Conservation (phyloP, 345 rosid genomes). For the Eucalyptus microcorys region DNA sequence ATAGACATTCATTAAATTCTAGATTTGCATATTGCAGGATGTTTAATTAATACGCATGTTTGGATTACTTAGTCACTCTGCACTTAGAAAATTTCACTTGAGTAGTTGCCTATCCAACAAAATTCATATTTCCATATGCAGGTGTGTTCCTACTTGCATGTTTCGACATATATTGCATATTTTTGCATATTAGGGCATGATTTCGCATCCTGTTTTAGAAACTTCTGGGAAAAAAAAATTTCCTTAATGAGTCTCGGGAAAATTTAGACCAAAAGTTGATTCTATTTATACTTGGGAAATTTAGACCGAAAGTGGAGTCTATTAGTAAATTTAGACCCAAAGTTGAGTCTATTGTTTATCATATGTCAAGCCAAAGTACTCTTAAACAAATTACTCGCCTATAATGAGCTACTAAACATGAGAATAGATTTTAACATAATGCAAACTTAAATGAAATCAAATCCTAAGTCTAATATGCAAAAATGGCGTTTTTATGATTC, state of each 20-base stretch:
- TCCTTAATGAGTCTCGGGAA: not conserved
- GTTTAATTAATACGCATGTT: not conserved
- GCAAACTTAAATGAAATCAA: not conserved
- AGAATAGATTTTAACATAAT: not conserved
- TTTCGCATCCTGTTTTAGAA: not conserved
- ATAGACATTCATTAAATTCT: not conserved
- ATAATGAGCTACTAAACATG: not conserved
- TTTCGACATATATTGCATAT: not conserved
- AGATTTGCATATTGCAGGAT: not conserved
- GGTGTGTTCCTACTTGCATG: not conserved
- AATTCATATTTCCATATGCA: not conserved
- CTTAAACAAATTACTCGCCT: not conserved
- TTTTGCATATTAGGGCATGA: not conserved
- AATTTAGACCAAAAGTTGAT: not conserved
- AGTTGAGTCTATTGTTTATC: not conserved
- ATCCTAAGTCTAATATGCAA: not conserved
- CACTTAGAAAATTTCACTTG: not conserved
- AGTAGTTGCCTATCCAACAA: not conserved
- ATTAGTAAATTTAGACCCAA: not conserved
- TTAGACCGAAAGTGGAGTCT: not conserved
- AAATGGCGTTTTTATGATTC: not conserved
- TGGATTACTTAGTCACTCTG: not conserved
- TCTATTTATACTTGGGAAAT: not conserved
- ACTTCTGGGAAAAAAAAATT: not conserved
- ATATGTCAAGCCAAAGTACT: not conserved